A percentile compares a stretch with the other conserved stretches of the same genome.
Conservation (phyloP, 2,329 filamentous ascomycete genomes). For the Penicillium sp. region DNA sequence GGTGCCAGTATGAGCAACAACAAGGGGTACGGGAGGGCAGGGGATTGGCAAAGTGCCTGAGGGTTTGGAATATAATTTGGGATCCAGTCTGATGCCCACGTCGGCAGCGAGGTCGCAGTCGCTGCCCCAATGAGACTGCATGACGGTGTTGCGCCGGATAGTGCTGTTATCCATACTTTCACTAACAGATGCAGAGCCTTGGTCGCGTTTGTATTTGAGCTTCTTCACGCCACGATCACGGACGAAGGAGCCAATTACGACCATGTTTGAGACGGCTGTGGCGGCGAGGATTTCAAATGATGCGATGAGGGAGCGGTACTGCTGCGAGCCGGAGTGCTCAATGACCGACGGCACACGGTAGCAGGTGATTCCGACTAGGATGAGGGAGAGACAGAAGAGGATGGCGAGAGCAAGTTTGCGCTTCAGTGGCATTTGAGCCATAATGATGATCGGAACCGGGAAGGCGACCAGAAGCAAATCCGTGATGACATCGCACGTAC, state of each 20-base stretch:
- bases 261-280: slow-evolving; percentile 80
- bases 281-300: slow-evolving; percentile 90
- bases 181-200: slow-evolving; percentile 50
- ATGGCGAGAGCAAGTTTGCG: slow-evolving; percentile 78
- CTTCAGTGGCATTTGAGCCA: slow-evolving; percentile 74
- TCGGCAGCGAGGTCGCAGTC: slow-evolving; percentile 88
- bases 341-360: slow-evolving; percentile 84
- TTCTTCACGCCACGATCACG: slow-evolving; percentile 91
- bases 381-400: slow-evolving; percentile 82
- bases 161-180: slow-evolving; percentile 50
- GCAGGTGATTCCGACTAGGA: slow-evolving; percentile 77
- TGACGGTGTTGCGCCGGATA: slow-evolving; percentile 58
- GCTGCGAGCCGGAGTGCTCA: slow-evolving; percentile 70
- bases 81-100: slow-evolving; percentile 70
- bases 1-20: slow-evolving; percentile 30
- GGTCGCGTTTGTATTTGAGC: slow-evolving; percentile 68
- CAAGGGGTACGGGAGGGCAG: slow-evolving; percentile 32
- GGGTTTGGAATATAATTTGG: slow-evolving; percentile 48
- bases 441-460: slow-evolving; percentile 84
- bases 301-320: slow-evolving; percentile 84
- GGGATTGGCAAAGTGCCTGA: slow-evolving; percentile 34
- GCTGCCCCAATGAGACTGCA: slow-evolving; percentile 77
- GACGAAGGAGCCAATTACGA: slow-evolving; percentile 91
- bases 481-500: slow-evolving; percentile 83
- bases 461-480: slow-evolving; percentile 87